phyloP scores from a whole-genome alignment of 2,329 filamentous ascomycete genomes.

The Metarhizium rileyi region DNA sequence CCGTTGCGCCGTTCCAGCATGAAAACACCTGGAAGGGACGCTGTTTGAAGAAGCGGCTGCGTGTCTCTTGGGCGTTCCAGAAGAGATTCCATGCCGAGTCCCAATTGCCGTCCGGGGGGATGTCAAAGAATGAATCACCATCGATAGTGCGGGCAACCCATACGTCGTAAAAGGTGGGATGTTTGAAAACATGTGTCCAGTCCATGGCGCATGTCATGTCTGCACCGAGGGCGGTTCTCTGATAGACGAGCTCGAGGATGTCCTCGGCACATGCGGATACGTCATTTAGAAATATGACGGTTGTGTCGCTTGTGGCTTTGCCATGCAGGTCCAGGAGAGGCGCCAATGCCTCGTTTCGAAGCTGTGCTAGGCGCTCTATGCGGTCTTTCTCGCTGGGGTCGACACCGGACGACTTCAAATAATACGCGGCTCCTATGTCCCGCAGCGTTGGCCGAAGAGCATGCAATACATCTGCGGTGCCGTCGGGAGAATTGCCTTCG shows the following conservation, averaged over 20 bases:
- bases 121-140: conserved; percentile 46
- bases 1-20: conserved; percentile 50
- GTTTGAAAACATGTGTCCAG: conserved; percentile 33
- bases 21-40: conserved; percentile 50
- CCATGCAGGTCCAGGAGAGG: conserved; percentile 28
- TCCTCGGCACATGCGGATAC: conserved; percentile 44
- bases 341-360: conserved; percentile 42
- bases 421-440: conserved; percentile 28
- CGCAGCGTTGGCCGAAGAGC: conserved; percentile 29
- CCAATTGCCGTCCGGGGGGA: conserved; percentile 40
- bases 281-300: conserved; percentile 44
- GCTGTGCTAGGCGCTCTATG: conserved; percentile 35
- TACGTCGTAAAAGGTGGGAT: conserved; percentile 43
- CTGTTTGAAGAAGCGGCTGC: conserved; percentile 20
- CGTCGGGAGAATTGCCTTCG: conserved; percentile 21
- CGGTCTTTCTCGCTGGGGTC: conserved; percentile 34
- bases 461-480: conserved; percentile 37
- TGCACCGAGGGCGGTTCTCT: conserved; percentile 34
- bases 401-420: conserved; percentile 31
- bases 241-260: conserved; percentile 45
- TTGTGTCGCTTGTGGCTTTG: conserved; percentile 25
- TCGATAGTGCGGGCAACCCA: conserved; percentile 43
- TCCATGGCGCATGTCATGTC: conserved; percentile 52
- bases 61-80: conserved; percentile 34
- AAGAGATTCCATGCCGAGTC: conserved; percentile 40